Base-by-base conservation (phyloP, 306 rosid genomes). In the Gastrolobium bilobum region DNA sequence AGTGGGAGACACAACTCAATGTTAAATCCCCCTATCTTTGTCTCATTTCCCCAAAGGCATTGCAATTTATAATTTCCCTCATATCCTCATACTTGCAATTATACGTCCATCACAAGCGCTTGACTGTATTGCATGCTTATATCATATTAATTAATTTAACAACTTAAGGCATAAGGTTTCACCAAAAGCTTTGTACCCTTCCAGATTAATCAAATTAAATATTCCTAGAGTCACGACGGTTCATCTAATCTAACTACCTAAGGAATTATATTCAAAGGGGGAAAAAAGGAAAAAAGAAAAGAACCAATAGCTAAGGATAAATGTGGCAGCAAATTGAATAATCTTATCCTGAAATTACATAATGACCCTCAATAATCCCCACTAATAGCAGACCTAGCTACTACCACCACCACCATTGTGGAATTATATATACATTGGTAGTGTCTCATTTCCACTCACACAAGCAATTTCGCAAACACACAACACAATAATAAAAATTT, bases 271-370 rank as follows among this genome's bases (percentile, higher is more conserved):
- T 6, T 2, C 10, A 56, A 20, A 54, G 8, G 31, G 26, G 26
- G 50, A 4, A 40, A 40, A 13, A 3, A n/a, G 14, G 2, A 39
- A 39, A 1, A 47, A 29, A 33, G 0, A 47, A 35, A 52, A 2
- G 8, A 54, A 54, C 48, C 75, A 54, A 54, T 54, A 65, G 38
- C 5, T 0, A 15, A 42, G 74, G 65, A 59, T 73, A 68, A 81
- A 79, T 77, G 69, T 82, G 87, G 59, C 69, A 75, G 31, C 52
- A 40, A 75, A 62, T 63, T 71, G 61, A 78, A 87, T 75, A 20
- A 76, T 30, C 10, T 11, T 0, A 73, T 68, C 38, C 2, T 13
- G 2, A 68, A 68, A 44, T 88, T 75, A 78, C 86, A 40, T 4
- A 51, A 68, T 30, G 51, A 82, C 81, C 82, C 87, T 75, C 62